Conservation (phyloP, 202 grass and related monocot genomes). For the Digitaria exilis region DNA sequence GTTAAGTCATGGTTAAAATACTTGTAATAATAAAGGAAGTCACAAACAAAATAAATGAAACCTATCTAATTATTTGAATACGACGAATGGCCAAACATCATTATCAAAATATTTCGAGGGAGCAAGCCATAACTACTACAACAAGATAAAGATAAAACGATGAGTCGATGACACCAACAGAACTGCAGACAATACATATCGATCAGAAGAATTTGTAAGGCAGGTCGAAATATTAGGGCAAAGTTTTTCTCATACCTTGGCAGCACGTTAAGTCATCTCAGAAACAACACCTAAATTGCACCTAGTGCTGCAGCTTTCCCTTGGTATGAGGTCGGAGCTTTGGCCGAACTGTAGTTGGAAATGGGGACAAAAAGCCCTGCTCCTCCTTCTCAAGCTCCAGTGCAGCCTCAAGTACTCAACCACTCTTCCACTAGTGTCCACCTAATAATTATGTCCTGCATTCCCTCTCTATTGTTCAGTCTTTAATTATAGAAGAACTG, state of each 20-base stretch:
- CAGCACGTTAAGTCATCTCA: not conserved
- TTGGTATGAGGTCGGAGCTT: not conserved
- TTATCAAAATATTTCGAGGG: too few relatives aligned
- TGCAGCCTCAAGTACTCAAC: conserved; percentile 11
- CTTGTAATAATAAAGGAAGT: too few relatives aligned
- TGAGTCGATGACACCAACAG: too few relatives aligned
- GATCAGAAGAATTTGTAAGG: not conserved
- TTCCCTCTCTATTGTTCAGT: not conserved
- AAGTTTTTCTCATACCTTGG: conserved; percentile 21
- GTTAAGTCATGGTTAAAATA: too few relatives aligned
- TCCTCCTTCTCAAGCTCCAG: not conserved
- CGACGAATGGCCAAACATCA: too few relatives aligned
- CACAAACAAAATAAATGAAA: too few relatives aligned
- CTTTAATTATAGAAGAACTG: not conserved
- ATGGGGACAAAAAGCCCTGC: not conserved
- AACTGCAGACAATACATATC: not conserved
- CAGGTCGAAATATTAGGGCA: not conserved
- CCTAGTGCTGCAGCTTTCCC: not conserved
- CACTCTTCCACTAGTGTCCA: not conserved
- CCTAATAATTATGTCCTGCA: not conserved
- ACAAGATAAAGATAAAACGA: not conserved
- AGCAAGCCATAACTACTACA: not conserved
- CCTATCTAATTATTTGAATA: too few relatives aligned
- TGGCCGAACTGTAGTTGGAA: conserved; percentile 13
- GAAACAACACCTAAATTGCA: conserved; percentile 1